Evolutionary conservation across 768 basidiomycete genomes (phyloP).

Genomic region (Calocybe gangraenosa): DNA sequence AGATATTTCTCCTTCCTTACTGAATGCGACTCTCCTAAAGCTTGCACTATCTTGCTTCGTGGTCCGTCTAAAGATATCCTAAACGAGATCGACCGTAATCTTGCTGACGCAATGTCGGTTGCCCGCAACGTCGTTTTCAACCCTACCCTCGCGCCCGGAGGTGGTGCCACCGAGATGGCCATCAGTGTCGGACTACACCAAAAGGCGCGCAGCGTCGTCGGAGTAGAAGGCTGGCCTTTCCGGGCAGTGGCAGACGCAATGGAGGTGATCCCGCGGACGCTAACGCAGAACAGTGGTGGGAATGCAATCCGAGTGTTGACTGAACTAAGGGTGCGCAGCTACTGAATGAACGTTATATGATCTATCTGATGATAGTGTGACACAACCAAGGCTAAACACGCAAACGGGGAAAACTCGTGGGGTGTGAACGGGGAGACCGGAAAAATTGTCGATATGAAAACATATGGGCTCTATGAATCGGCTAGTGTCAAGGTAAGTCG

Average conservation of each 20-base stretch:
- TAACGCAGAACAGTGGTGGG: constrained; percentile 93
- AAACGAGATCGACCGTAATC: constrained; percentile 96
- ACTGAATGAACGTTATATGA: too few species aligned
- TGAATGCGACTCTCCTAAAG: constrained; percentile 88
- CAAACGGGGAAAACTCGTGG: constrained; percentile 85
- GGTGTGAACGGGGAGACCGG: constrained; percentile 97
- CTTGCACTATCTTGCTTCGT: constrained; percentile 96
- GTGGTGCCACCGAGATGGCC: constrained; percentile 98
- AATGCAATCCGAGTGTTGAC: constrained; percentile 93
- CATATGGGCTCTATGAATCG: constrained; percentile 90
- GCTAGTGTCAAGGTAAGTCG: constrained; percentile 83
- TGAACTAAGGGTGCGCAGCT: constrained; percentile 79
- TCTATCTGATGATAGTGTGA: too few species aligned
- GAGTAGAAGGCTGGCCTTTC: constrained; percentile 90
- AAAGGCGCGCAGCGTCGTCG: constrained; percentile 75
- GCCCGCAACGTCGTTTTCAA: constrained; percentile 97
- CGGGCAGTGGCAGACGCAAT: constrained; percentile 92
- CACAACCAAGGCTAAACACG: constrained; percentile 84
- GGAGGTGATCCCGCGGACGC: constrained; percentile 94
- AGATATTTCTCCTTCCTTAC: constrained; percentile 96
- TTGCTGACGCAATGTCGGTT: constrained; percentile 96
- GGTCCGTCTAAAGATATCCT: constrained; percentile 98
- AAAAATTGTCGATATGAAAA: constrained; percentile 94
- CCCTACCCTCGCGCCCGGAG: constrained; percentile 89
- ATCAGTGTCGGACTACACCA: constrained; percentile 83